phyloP scores from a whole-genome alignment of 2,329 filamentous ascomycete species.

The Monosporascus sp. region DNA sequence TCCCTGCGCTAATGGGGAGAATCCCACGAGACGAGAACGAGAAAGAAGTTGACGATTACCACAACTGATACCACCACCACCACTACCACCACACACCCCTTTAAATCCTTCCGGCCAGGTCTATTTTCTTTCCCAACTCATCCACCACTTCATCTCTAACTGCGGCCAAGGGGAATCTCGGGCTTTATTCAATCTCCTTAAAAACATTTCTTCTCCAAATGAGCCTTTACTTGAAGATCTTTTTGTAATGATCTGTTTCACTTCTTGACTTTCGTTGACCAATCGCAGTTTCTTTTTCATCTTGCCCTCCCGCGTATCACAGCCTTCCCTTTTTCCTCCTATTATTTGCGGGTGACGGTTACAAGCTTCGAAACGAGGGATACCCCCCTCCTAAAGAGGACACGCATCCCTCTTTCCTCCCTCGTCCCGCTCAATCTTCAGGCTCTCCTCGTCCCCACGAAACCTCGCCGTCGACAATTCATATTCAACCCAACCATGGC shows the following conservation, averaged over 20 bases:
- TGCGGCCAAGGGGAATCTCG: conserved; percentile 2
- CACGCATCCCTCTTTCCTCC: conserved; percentile 18
- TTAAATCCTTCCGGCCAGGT: neutral
- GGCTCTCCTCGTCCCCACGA: neutral
- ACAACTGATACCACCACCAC: neutral
- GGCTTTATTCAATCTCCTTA: conserved; percentile 10
- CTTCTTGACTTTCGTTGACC: conserved; percentile 39
- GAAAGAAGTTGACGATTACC: no score
- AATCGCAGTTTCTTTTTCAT: conserved; percentile 16
- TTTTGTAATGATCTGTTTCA: conserved; percentile 36
- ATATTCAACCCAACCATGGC: conserved; percentile 27
- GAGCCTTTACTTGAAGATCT: conserved; percentile 17
- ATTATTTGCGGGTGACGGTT: conserved; percentile 5
- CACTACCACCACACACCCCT: neutral
- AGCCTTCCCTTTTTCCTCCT: conserved; percentile 1
- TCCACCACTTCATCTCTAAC: neutral
- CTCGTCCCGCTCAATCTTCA: conserved; percentile 1
- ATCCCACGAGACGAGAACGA: no score
- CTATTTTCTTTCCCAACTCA: neutral
- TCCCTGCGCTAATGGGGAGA: no score
- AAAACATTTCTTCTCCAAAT: conserved; percentile 16
- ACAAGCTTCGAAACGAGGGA: neutral
- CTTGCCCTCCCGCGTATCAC: conserved; percentile 2
- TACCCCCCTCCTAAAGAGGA: conserved; percentile 14
- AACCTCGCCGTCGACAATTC: no score